Conservation (phyloP, 2,329 filamentous ascomycete genomes). For the Apiospora marii region DNA sequence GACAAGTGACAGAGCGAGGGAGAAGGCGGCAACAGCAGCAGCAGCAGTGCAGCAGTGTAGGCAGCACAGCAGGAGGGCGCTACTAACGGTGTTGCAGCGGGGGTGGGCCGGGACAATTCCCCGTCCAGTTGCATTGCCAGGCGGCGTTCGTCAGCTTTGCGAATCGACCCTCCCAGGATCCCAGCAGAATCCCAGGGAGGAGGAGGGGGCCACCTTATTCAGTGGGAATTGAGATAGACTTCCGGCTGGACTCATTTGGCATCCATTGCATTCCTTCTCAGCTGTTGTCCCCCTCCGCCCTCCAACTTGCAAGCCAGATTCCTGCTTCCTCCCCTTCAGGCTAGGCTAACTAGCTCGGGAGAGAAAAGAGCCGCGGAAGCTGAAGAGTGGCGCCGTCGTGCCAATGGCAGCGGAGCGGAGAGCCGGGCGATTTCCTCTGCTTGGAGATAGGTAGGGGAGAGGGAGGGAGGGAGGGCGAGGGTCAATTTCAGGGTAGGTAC, state of each 20-base stretch:
- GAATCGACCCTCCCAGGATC: not conserved
- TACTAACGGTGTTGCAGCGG: constrained; percentile 13
- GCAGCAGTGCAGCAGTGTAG: too few relatives aligned
- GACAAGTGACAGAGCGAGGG: not conserved
- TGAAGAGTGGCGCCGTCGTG: constrained; percentile 5
- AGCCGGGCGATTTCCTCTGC: not conserved
- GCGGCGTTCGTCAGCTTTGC: not conserved
- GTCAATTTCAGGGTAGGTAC: not conserved
- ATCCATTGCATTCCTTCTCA: not conserved
- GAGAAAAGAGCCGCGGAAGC: constrained; percentile 3
- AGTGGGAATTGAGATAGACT: constrained; percentile 14
- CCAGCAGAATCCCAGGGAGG: not conserved
- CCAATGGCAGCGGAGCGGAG: constrained; percentile 14
- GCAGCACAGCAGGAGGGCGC: not conserved
- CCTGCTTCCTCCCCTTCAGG: not conserved
- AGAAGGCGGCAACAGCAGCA: too few relatives aligned
- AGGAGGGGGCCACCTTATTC: not conserved
- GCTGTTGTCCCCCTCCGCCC: not conserved
- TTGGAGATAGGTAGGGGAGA: not conserved
- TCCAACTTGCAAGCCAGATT: not conserved
- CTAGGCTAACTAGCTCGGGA: not conserved
- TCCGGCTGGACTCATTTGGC: not conserved
- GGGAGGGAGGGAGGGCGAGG: not conserved
- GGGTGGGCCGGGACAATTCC: not conserved
- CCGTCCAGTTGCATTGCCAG: not conserved